Evolutionary conservation across 2,329 filamentous ascomycete genomes (phyloP).

Genomic region (Calonectria fujianensis): DNA sequence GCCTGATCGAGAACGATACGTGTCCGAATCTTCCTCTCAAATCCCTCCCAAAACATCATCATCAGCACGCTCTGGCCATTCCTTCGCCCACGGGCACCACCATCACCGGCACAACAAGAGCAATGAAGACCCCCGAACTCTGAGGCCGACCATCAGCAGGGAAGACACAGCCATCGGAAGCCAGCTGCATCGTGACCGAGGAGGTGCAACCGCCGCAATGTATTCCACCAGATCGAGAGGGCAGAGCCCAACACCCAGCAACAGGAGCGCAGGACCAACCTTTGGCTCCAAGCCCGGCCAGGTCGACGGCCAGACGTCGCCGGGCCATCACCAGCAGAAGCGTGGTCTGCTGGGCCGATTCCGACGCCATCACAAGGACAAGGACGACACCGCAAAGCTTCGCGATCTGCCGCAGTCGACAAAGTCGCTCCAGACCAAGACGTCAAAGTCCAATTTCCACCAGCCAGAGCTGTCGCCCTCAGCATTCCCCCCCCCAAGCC

Average conservation of each 20-base stretch:
- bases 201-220: constrained; percentile 70
- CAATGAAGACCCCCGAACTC: constrained; percentile 78
- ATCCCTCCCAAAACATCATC: constrained; percentile 77
- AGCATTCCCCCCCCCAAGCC: constrained; percentile 58
- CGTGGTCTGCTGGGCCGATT: constrained; percentile 71
- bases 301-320: constrained; percentile 75
- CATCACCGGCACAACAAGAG: constrained; percentile 82
- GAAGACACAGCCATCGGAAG: constrained; percentile 77
- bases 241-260: constrained; percentile 88
- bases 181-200: constrained; percentile 68
- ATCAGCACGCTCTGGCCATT: constrained; percentile 75
- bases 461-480: constrained; percentile 64
- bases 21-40: constrained; percentile 67
- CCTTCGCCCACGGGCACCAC: constrained; percentile 78
- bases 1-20: constrained; percentile 81
- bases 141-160: constrained; percentile 83
- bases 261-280: constrained; percentile 72
- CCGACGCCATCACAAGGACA: constrained; percentile 73
- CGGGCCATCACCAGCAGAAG: constrained; percentile 70
- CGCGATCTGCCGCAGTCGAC: constrained; percentile 72
- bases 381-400: constrained; percentile 63
- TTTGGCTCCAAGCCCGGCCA: constrained; percentile 69
- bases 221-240: constrained; percentile 75
- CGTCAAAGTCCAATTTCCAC: constrained; percentile 68
- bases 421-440: constrained; percentile 71